These are phyloP conservation scores for Discostella stelligeroides DNA, from an alignment of 108 stramenopile species.

Conservation along the genomic window DNA sequence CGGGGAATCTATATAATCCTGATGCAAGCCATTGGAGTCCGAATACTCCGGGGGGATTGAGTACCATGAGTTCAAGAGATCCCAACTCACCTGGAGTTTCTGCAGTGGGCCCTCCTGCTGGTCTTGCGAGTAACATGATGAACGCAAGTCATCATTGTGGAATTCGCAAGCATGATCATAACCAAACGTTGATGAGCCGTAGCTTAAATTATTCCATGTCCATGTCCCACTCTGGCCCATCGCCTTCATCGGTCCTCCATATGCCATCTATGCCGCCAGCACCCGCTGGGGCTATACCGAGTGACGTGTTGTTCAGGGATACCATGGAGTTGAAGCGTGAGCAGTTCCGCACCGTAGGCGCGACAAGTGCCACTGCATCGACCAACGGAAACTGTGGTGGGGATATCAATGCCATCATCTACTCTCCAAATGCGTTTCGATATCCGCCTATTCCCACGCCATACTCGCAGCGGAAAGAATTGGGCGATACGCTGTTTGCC, in stretches of 20 bases:
- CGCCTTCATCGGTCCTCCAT: background rate
- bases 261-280: conserved; percentile 6
- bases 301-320: conserved; percentile 34
- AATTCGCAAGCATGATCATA: conserved; percentile 28
- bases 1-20: conserved; percentile 31
- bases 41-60: conserved; percentile 42
- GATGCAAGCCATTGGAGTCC: conserved; percentile 42
- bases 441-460: conserved; percentile 74
- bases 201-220: conserved; percentile 35
- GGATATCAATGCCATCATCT: background rate
- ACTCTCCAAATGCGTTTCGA: conserved; percentile 43
- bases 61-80: conserved; percentile 29
- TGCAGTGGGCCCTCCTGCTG: conserved; percentile 24
- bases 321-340: conserved; percentile 66
- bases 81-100: conserved; percentile 19
- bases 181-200: conserved; percentile 35
- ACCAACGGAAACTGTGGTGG: background rate
- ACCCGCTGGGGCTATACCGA: conserved; percentile 1
- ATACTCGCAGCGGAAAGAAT: conserved; percentile 70
- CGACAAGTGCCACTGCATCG: background rate
- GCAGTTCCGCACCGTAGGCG: conserved; percentile 68
- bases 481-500: conserved; percentile 75
- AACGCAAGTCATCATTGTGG: conserved; percentile 5
- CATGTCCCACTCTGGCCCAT: background rate
- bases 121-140: conserved; percentile 3